Base-by-base conservation (phyloP, 202 grass and related monocot genomes). In the Carex arenaria region DNA sequence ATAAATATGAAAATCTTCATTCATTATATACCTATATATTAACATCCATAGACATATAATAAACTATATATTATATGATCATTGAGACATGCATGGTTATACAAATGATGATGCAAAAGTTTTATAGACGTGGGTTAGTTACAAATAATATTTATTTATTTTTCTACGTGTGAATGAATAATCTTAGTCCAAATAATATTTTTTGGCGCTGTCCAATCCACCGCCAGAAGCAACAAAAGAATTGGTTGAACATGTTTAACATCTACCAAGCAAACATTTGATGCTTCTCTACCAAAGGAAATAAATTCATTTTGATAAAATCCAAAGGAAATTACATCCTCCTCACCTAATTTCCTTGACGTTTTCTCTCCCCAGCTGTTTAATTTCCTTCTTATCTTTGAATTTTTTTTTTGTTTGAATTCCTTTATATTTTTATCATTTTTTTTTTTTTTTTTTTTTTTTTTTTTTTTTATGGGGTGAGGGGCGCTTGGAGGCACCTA, bases 141-240 rank as follows among this genome's bases (percentile, higher is more conserved):
- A 70, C 67, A 43, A 45, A 70, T 70, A 70, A 30, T 70, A 20
- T n/a, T 69, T 45, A n/a, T 38, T 15, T 40, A 42, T 67, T 70
- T 42, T 3, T 70, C 67, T 70, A 22, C 38, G 7, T 43, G 22
- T 64, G 61, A 68, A 68, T 42, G 15, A 67, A 36, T 5, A 14
- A 34, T 34, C 1, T 12, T 7, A 18, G 23, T 54, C 12, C 2
- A 3, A 18, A 45, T 70, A 74, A 28, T 10, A 42, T 47, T 47
- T 64, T 80, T 80, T 64, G 78, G 61, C 38, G 32, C 3, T 64
- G 78, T 80, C 19, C 61, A 61, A 64, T 54, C 55, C 34, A 80
- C 59, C 17, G 36, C 59, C 78, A 80, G 56, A 80, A 80, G 55
- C 78, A 65, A 80, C 78, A 80, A 80, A 80, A 65, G 14, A 57